phyloP scores from a whole-genome alignment of 768 basidiomycete genomes.

The Termitomyces sp. region DNA sequence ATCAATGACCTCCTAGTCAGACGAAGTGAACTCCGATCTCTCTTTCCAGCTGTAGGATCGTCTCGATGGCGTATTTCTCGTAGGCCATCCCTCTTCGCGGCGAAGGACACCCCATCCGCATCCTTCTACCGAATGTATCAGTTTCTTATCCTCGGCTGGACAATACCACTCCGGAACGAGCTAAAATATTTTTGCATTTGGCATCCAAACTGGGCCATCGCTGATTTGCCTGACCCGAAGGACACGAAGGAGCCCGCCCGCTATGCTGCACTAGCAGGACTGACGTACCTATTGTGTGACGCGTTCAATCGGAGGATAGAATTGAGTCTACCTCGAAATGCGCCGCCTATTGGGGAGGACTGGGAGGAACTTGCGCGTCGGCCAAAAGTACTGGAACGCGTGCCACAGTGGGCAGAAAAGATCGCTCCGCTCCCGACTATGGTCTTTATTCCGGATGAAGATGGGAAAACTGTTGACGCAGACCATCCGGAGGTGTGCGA shows the following conservation, averaged over 20 bases:
- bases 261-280: constrained; percentile 22
- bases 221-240: background rate
- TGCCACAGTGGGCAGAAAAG: constrained; percentile 23
- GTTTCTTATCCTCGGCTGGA: constrained; percentile 23
- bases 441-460: constrained; percentile 18
- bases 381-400: constrained; percentile 23
- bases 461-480: background rate
- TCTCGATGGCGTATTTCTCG: background rate
- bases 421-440: constrained; percentile 12
- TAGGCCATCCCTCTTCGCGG: background rate
- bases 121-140: constrained; percentile 30
- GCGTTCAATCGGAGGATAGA: constrained; percentile 25
- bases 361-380: constrained; percentile 24
- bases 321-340: constrained; percentile 27
- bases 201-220: background rate
- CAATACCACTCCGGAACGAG: constrained; percentile 24
- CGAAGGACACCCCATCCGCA: constrained; percentile 20
- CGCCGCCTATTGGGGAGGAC: constrained; percentile 25
- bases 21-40: background rate
- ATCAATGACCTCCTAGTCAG: background rate
- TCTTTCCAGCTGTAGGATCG: background rate
- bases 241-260: constrained; percentile 15
- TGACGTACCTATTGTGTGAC: constrained; percentile 23
- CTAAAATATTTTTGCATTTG: constrained; percentile 26
- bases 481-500: background rate